Evolutionary conservation across 441 rosid species (phyloP).

Genomic region (Gossypium gossypioides): DNA sequence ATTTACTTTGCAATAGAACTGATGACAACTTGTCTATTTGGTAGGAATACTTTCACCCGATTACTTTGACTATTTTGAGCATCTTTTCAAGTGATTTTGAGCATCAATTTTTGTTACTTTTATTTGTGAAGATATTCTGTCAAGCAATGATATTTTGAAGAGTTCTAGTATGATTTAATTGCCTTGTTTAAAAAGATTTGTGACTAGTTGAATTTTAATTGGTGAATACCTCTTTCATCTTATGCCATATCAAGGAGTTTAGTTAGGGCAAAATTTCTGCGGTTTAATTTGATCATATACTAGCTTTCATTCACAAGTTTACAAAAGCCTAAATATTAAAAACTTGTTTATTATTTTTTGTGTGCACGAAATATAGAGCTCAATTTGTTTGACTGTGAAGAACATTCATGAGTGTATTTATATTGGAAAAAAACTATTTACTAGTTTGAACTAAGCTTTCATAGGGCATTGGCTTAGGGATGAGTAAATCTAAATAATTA

Average conservation of each 20-base stretch:
- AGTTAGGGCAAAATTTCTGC: background rate
- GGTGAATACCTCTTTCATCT: background rate
- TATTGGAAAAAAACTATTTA: background rate
- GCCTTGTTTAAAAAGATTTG: background rate
- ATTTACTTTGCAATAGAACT: background rate
- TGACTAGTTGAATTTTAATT: too few relatives aligned
- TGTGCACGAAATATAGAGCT: background rate
- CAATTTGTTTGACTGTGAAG: background rate
- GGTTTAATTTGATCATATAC: background rate
- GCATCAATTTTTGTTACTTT: background rate
- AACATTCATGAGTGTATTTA: background rate
- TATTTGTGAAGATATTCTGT: background rate
- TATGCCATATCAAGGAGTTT: background rate
- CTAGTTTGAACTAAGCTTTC: background rate
- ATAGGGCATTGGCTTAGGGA: background rate
- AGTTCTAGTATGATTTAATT: background rate
- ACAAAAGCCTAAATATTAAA: background rate
- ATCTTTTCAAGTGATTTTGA: too few relatives aligned
- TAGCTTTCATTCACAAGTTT: background rate
- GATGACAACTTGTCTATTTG: background rate
- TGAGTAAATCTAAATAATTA: background rate
- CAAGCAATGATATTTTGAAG: background rate
- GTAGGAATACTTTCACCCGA: background rate
- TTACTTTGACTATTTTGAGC: background rate
- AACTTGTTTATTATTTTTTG: background rate